Percentiles rank a stretch among this genome's conserved stretches.
Evolutionary conservation across 2,329 filamentous ascomycete genomes (phyloP).

Genomic region (Alternaria infectoria): DNA sequence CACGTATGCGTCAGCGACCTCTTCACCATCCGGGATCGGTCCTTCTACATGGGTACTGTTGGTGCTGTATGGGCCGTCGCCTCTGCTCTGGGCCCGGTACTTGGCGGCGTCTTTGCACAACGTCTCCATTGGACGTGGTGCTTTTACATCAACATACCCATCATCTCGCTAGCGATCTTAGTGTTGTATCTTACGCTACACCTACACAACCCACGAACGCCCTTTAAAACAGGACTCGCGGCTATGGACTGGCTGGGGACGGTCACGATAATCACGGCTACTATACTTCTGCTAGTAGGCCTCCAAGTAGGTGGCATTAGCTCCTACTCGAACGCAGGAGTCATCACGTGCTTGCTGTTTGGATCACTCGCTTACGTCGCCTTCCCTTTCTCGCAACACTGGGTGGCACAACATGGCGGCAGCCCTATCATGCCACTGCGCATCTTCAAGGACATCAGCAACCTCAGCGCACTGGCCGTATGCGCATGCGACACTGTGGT

Average conservation of each 20-base stretch:
- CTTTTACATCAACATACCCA: conserved; percentile 54
- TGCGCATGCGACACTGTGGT: conserved; percentile 60
- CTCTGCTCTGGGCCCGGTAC: conserved; percentile 59
- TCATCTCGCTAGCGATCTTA: conserved; percentile 57
- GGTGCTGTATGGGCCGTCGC: conserved; percentile 64
- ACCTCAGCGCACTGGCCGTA: conserved; percentile 61
- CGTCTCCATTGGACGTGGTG: conserved; percentile 59
- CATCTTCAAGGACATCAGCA: conserved; percentile 65
- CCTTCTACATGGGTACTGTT: conserved; percentile 59
- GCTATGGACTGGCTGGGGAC: conserved; percentile 63
- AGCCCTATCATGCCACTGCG: conserved; percentile 72
- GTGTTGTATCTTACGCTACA: conserved; percentile 60
- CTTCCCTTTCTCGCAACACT: conserved; percentile 68
- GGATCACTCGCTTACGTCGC: conserved; percentile 53
- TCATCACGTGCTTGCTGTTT: conserved; percentile 59
- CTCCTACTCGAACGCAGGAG: conserved; percentile 57
- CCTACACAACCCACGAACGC: conserved; percentile 59
- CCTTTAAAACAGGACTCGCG: conserved; percentile 52
- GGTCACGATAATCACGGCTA: conserved; percentile 56
- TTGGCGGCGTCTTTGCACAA: conserved; percentile 60
- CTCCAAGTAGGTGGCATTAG: conserved; percentile 59
- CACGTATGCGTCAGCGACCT: conserved; percentile 63
- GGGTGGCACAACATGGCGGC: conserved; percentile 65
- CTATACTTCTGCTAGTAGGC: conserved; percentile 59
- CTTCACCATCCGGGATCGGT: conserved; percentile 54